phyloP scores from a whole-genome alignment of 2,329 filamentous ascomycete genomes.

The Fusarium sp. region DNA sequence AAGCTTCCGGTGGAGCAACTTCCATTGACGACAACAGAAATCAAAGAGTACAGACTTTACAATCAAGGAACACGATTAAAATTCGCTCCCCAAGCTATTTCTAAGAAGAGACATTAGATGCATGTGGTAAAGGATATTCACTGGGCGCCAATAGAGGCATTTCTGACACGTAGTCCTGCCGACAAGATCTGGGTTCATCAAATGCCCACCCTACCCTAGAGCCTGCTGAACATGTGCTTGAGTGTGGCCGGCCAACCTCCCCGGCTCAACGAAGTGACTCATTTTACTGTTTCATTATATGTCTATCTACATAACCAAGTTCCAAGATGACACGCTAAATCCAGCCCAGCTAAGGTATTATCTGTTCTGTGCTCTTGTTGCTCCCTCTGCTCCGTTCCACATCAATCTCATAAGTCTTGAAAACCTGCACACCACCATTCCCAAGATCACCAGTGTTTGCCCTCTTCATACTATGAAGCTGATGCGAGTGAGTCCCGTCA shows the following conservation, averaged over 20 bases:
- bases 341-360: background rate
- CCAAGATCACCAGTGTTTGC: background rate
- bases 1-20: no score
- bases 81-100: no score
- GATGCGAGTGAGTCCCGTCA: background rate
- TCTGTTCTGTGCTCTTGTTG: background rate
- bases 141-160: no score
- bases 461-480: background rate
- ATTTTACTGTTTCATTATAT: background rate
- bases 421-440: background rate
- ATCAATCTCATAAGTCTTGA: background rate
- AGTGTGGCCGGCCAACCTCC: background rate
- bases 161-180: no score
- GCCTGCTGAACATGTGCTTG: background rate
- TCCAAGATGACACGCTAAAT: background rate
- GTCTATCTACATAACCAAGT: background rate
- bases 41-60: no score
- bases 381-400: background rate
- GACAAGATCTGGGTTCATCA: background rate
- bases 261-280: accelerated
- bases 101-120: no score
- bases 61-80: no score
- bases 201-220: background rate
- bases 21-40: no score
- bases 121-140: no score